These are phyloP conservation scores for Suillus subalutaceus DNA, from an alignment of 768 basidiomycete genomes.

Conservation along the genomic window DNA sequence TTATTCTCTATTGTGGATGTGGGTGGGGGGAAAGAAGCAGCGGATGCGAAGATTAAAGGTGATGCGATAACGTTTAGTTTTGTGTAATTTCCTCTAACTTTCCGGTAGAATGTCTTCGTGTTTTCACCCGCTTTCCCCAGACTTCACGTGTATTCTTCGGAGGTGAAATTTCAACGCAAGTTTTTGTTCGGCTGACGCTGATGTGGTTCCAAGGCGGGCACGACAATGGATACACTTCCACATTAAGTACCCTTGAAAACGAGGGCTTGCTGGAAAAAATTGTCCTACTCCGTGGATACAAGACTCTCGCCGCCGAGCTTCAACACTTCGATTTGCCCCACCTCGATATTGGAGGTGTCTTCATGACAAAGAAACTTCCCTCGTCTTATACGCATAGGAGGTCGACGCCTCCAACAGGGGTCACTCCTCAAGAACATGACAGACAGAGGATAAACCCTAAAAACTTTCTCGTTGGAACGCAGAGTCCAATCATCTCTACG, in stretches of 20 bases:
- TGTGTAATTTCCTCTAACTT: conserved; percentile 5
- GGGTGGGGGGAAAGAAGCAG: conserved; percentile 45
- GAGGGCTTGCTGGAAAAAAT: conserved; percentile 42
- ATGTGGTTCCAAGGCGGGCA: conserved; percentile 30
- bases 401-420: conserved; percentile 1
- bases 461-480: not conserved
- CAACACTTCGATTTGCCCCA: conserved; percentile 32
- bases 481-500: conserved; percentile 5
- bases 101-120: conserved; percentile 49
- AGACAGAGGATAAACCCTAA: conserved; percentile 17
- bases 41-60: conserved; percentile 47
- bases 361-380: conserved; percentile 35
- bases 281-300: conserved; percentile 42
- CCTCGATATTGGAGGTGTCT: conserved; percentile 38
- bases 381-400: conserved; percentile 8
- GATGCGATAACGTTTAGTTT: not conserved
- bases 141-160: conserved; percentile 44
- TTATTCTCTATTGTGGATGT: conserved; percentile 46
- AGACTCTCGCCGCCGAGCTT: conserved; percentile 38
- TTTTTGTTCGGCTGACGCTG: not conserved
- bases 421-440: conserved; percentile 29
- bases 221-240: conserved; percentile 46
- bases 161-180: conserved; percentile 18
- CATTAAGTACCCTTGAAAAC: conserved; percentile 39
- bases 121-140: conserved; percentile 54